A percentile compares a stretch with the other conserved stretches of the same genome.
These are phyloP conservation scores for Claviceps arundinis DNA, from an alignment of 2,329 filamentous ascomycete species.

Conservation along the genomic window DNA sequence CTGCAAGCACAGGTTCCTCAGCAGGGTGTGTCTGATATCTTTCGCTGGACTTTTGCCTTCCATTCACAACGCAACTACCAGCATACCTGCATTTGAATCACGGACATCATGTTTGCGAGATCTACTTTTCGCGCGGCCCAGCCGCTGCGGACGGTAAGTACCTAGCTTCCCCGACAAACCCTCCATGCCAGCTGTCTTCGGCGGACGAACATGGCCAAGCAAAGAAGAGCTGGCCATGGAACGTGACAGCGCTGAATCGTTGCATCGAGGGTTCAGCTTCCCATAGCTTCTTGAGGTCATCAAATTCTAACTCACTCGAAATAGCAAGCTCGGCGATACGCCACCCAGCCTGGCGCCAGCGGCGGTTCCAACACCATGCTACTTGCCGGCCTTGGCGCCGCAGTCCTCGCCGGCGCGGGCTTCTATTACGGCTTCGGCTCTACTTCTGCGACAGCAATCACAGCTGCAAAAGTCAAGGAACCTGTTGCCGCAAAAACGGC, in stretches of 20 bases:
- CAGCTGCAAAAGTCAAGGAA: constrained; percentile 36
- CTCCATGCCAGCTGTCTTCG: not conserved
- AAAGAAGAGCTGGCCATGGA: not conserved
- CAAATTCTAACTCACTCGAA: not conserved
- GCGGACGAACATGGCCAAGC: not conserved
- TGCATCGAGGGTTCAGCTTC: too few species aligned
- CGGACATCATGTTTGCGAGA: constrained; percentile 51
- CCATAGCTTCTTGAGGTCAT: too few species aligned
- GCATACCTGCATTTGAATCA: constrained; percentile 11
- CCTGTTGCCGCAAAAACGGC: constrained; percentile 30
- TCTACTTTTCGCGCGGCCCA: constrained; percentile 49
- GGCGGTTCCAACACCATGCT: constrained; percentile 45
- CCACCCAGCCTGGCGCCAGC: constrained; percentile 44
- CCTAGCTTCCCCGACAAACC: not conserved
- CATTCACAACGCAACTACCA: not conserved
- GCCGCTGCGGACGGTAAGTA: constrained; percentile 51
- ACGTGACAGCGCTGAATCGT: not conserved
- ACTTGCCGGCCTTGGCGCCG: constrained; percentile 43
- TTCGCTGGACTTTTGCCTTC: not conserved
- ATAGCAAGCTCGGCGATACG: constrained; percentile 48
- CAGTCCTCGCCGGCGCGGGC: constrained; percentile 41
- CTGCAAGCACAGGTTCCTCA: not conserved
- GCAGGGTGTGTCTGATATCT: not conserved
- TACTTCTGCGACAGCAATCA: constrained; percentile 34
- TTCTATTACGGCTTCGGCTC: constrained; percentile 43